phyloP scores from a whole-genome alignment of 2,329 filamentous ascomycete genomes.

The Aureobasidium sp. region DNA sequence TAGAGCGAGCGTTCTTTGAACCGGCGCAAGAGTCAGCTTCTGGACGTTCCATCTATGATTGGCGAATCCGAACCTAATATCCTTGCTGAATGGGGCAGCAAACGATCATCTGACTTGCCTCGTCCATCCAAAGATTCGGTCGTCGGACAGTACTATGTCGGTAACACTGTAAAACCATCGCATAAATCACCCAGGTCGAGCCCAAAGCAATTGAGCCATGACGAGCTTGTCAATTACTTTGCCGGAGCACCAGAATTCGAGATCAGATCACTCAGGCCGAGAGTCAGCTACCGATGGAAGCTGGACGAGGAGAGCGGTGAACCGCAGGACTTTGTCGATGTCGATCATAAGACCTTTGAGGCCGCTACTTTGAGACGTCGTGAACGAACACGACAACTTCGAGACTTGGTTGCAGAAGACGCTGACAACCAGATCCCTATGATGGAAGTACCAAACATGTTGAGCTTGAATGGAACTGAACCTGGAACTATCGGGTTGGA shows the following conservation, averaged over 20 bases:
- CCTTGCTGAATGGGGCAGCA: neutral
- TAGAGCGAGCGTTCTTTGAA: neutral
- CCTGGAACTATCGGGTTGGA: slow-evolving; percentile 41
- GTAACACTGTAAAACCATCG: neutral
- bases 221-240: slow-evolving; percentile 23
- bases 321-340: slow-evolving; percentile 18
- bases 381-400: neutral
- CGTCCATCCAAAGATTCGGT: slow-evolving; percentile 8
- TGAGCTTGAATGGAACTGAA: slow-evolving; percentile 38
- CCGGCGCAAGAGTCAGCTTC: slow-evolving; percentile 1
- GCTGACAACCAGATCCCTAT: slow-evolving; percentile 9
- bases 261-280: slow-evolving; percentile 12
- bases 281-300: neutral
- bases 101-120: neutral
- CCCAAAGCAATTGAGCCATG: slow-evolving; percentile 15
- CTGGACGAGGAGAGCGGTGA: slow-evolving; percentile 12
- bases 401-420: slow-evolving; percentile 1
- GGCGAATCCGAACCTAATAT: neutral
- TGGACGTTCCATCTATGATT: neutral
- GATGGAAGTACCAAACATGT: slow-evolving; percentile 43
- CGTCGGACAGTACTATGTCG: neutral
- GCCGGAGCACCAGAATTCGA: slow-evolving; percentile 25
- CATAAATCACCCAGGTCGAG: neutral
- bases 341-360: slow-evolving; percentile 20
- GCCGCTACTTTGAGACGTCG: slow-evolving; percentile 15